These are phyloP conservation scores for Leishmania aethiopica DNA, from an alignment of 208 protist species.

Conservation along the genomic window DNA sequence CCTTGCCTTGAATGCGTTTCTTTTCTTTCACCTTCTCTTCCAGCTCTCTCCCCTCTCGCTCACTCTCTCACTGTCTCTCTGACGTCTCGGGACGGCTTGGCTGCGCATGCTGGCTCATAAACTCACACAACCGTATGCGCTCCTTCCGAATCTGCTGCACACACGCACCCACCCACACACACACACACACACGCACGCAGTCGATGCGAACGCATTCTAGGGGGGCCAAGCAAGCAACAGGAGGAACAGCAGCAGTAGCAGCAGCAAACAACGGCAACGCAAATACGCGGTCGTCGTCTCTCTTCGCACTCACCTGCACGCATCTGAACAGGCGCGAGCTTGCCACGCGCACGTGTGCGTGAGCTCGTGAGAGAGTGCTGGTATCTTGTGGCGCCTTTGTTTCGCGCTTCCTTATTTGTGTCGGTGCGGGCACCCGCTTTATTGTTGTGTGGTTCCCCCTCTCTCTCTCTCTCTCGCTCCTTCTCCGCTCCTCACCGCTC, in stretches of 20 bases:
- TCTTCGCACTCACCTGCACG: not conserved
- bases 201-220: not conserved
- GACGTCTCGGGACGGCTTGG: not conserved
- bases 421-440: not conserved
- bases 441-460: no score
- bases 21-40: not conserved
- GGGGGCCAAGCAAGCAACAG: not conserved
- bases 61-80: not conserved
- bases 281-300: not conserved
- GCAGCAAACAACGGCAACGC: not conserved
- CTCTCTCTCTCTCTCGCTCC: no score
- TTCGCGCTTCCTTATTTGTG: not conserved
- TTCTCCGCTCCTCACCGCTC: not conserved
- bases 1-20: not conserved
- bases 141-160: not conserved
- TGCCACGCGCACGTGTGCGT: not conserved
- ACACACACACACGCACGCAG: conserved; percentile 5
- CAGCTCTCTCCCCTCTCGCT: not conserved
- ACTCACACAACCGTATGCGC: no score
- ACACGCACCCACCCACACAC: conserved; percentile 4
- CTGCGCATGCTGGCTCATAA: not conserved
- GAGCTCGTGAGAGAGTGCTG: not conserved
- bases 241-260: not conserved
- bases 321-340: not conserved
- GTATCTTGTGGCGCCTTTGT: not conserved